Conservation (phyloP, 2,329 filamentous ascomycete species). For the Sarocladiaceae sp. region DNA sequence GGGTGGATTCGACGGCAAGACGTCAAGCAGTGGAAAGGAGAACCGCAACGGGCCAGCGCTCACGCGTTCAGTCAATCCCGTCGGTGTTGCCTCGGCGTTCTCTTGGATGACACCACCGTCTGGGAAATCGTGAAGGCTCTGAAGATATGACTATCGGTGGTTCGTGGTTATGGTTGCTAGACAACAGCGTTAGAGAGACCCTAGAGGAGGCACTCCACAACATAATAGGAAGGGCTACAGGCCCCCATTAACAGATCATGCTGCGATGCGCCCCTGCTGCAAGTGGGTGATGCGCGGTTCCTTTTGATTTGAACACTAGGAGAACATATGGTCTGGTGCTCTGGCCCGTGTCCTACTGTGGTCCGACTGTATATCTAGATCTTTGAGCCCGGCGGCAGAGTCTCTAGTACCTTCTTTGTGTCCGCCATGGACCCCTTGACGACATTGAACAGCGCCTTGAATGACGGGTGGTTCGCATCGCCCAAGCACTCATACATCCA, state of each 20-base stretch:
- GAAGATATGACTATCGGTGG: too few relatives aligned
- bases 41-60: slow-evolving; percentile 31
- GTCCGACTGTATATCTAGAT: too few relatives aligned
- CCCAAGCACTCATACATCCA: slow-evolving; percentile 85
- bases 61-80: slow-evolving; percentile 67
- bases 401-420: slow-evolving; percentile 63
- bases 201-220: slow-evolving; percentile 15
- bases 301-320: too few relatives aligned
- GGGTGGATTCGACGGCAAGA: slow-evolving; percentile 28
- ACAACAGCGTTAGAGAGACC: slow-evolving; percentile 5
- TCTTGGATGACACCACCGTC: slow-evolving; percentile 69
- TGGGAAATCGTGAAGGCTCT: slow-evolving; percentile 31
- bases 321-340: too few relatives aligned
- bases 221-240: not conserved
- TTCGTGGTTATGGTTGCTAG: too few relatives aligned
- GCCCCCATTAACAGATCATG: not conserved
- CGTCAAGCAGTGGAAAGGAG: slow-evolving; percentile 30
- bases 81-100: slow-evolving; percentile 90
- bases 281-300: too few relatives aligned
- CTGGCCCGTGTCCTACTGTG: too few relatives aligned
- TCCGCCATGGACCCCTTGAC: slow-evolving; percentile 70
- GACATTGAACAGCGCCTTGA: slow-evolving; percentile 64
- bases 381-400: slow-evolving; percentile 52
- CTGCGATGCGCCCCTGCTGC: too few relatives aligned
- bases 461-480: slow-evolving; percentile 67